These are phyloP conservation scores for Auricularia auricula-judae DNA, from an alignment of 768 basidiomycete genomes.

Conservation along the genomic window DNA sequence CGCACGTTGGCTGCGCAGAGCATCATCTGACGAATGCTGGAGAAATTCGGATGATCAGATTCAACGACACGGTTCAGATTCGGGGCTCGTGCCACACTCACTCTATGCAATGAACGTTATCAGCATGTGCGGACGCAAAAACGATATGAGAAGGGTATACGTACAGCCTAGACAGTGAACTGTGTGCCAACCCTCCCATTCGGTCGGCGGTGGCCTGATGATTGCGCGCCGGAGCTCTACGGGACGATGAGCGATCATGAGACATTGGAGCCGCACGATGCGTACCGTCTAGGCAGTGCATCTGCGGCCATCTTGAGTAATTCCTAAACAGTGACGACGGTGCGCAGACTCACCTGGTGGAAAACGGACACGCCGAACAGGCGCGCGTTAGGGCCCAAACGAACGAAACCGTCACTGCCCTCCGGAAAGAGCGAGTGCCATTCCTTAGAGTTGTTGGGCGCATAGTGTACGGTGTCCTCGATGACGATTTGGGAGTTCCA, in stretches of 20 bases:
- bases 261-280: no score
- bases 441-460: no score
- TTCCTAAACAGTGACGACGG: no score
- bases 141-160: no score
- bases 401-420: slow-evolving; percentile 14
- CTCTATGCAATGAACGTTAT: no score
- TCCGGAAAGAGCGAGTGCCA: not conserved
- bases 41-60: no score
- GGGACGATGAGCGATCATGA: no score
- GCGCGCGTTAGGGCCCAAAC: slow-evolving; percentile 22
- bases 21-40: slow-evolving; percentile 22
- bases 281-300: slow-evolving; percentile 34
- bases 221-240: slow-evolving; percentile 15
- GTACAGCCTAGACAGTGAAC: slow-evolving; percentile 28
- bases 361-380: slow-evolving; percentile 28
- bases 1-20: slow-evolving; percentile 26
- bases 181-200: slow-evolving; percentile 17
- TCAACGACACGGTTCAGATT: no score
- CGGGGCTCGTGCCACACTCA: no score
- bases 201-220: slow-evolving; percentile 11
- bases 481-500: no score
- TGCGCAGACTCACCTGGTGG: slow-evolving; percentile 22
- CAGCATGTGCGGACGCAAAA: no score
- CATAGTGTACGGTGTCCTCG: no score
- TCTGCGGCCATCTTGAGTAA: not conserved